A percentile compares a stretch with the other conserved stretches of the same genome.
Conservation (phyloP, 495 filamentous ascomycete species). For the Xylaria acuta region DNA sequence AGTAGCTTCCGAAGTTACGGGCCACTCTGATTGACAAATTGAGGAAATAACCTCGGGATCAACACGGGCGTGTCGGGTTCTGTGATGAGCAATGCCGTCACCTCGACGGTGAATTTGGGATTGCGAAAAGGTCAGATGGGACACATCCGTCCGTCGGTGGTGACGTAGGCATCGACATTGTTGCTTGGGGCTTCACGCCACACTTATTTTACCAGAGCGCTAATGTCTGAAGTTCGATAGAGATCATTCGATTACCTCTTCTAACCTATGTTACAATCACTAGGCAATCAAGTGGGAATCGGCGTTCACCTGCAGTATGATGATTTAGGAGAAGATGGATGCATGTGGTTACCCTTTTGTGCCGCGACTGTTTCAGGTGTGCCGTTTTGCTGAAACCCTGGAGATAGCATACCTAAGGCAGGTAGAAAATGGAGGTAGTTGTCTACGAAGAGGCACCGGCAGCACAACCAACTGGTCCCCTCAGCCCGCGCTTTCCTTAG, state of each 20-base stretch:
- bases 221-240: neutral
- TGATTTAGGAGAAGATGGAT: neutral
- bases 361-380: slow-evolving; percentile 15
- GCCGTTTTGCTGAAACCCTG: neutral
- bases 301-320: neutral
- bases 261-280: neutral
- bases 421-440: too few species aligned
- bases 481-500: too few species aligned
- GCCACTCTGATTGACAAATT: neutral
- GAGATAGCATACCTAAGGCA: too few species aligned
- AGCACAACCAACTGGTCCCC: too few species aligned
- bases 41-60: neutral
- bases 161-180: neutral
- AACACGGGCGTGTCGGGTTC: neutral
- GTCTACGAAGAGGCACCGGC: too few species aligned
- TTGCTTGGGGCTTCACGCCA: neutral
- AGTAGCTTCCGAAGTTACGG: neutral
- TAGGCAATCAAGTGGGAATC: neutral
- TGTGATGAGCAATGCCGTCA: too few species aligned
- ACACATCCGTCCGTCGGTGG: neutral
- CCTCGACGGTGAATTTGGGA: neutral
- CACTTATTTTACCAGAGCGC: neutral
- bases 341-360: neutral
- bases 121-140: neutral
- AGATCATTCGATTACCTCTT: neutral